A percentile compares a stretch with the other conserved stretches of the same genome.
These are phyloP conservation scores for Tubosaeta brunneosetosa DNA, from an alignment of 768 basidiomycete species.

Conservation along the genomic window DNA sequence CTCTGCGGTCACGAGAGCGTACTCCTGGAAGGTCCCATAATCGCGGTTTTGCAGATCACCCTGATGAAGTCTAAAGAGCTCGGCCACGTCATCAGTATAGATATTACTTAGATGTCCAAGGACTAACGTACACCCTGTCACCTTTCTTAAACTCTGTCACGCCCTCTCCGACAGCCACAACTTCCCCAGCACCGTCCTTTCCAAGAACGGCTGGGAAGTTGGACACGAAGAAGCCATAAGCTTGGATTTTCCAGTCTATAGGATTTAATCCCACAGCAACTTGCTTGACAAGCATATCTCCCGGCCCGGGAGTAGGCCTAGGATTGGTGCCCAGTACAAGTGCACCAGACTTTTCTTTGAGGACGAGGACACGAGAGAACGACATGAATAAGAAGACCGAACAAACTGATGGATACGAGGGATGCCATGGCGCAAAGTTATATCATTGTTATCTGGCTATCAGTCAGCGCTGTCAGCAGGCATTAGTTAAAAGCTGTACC, in stretches of 20 bases:
- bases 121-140: conserved; percentile 17
- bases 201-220: conserved; percentile 37
- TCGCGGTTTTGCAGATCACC: not conserved
- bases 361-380: conserved; percentile 13
- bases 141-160: conserved; percentile 37
- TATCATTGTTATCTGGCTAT: not conserved
- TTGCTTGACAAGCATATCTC: conserved; percentile 42
- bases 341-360: conserved; percentile 16
- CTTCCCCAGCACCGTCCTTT: conserved; percentile 36
- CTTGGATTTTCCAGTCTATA: conserved; percentile 34
- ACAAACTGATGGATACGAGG: not conserved
- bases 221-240: not conserved
- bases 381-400: conserved; percentile 3
- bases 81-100: no score
- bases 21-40: conserved; percentile 27
- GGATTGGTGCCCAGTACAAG: conserved; percentile 11
- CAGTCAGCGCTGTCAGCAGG: not conserved
- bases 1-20: conserved; percentile 21
- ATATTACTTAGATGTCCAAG: no score
- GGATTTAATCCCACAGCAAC: conserved; percentile 42
- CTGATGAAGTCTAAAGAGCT: conserved; percentile 16
- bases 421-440: not conserved
- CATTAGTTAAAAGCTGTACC: no score
- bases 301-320: conserved; percentile 32
- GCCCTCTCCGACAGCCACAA: conserved; percentile 36